Percentiles rank a stretch among this genome's conserved stretches.
Evolutionary conservation across 164 flowering plant genomes (phyloP).

Genomic region (Annona cherimola): DNA sequence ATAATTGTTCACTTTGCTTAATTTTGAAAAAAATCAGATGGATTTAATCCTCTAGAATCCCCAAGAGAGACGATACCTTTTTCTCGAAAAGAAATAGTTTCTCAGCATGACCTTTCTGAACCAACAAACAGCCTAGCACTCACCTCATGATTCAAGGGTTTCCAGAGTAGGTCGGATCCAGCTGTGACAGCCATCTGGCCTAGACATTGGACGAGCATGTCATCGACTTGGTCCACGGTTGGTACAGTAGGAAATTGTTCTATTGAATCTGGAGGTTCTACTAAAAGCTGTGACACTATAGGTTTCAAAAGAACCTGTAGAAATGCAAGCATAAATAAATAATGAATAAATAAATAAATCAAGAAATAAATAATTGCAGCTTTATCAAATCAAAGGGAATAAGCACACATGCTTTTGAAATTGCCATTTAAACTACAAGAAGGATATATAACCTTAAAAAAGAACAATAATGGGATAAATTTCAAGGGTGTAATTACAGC

Average conservation of each 20-base stretch:
- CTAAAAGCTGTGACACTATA: conserved; percentile 66
- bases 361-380: background rate
- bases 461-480: too few relatives aligned
- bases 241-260: conserved; percentile 48
- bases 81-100: too few relatives aligned
- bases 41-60: background rate
- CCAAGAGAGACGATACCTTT: too few relatives aligned
- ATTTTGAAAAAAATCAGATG: too few relatives aligned
- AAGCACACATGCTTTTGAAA: background rate
- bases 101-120: too few relatives aligned
- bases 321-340: conserved; percentile 2
- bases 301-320: conserved; percentile 77
- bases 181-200: conserved; percentile 95
- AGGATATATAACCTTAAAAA: too few relatives aligned
- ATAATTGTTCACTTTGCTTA: too few relatives aligned
- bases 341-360: background rate
- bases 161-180: conserved; percentile 85
- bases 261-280: conserved; percentile 53
- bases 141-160: conserved; percentile 87
- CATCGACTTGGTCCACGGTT: conserved; percentile 66
- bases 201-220: conserved; percentile 58
- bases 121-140: background rate
- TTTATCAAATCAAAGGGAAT: too few relatives aligned
- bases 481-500: too few relatives aligned
- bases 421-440: too few relatives aligned